Evolutionary conservation across 164 flowering plant species (phyloP).

Genomic region (Sextonia rubra): DNA sequence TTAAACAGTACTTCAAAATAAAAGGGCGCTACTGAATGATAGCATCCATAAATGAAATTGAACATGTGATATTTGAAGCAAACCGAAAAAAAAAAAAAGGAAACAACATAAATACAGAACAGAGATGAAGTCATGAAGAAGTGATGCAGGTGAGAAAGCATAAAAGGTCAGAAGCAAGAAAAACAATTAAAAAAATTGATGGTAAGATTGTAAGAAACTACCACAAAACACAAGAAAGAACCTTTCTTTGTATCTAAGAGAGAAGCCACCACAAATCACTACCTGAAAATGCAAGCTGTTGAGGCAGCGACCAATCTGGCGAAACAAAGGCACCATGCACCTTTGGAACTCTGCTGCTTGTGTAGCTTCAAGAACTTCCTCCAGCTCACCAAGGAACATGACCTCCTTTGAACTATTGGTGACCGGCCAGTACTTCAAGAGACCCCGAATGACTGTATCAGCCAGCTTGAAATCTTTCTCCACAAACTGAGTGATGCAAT

Average conservation of each 20-base stretch:
- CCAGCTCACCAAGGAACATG: slow-evolving; percentile 78
- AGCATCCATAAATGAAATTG: background rate
- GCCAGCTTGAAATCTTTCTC: slow-evolving; percentile 79
- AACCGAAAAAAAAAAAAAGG: no score
- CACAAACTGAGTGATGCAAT: slow-evolving; percentile 76
- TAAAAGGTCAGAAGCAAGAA: background rate
- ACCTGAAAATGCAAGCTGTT: slow-evolving; percentile 89
- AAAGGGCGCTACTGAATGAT: background rate
- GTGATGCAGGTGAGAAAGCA: background rate
- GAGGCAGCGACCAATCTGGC: slow-evolving; percentile 66
- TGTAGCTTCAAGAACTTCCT: slow-evolving; percentile 78
- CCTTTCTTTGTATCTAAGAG: no score
- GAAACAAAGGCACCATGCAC: slow-evolving; percentile 74
- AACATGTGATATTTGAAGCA: background rate
- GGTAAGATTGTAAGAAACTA: background rate
- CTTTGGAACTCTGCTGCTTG: slow-evolving; percentile 78
- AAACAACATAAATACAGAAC: no score
- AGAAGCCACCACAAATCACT: background rate
- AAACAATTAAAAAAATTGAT: background rate
- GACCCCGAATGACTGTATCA: slow-evolving; percentile 74
- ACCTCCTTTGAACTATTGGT: slow-evolving; percentile 84
- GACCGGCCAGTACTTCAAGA: slow-evolving; percentile 79
- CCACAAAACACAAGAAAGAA: no score
- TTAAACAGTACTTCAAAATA: background rate
- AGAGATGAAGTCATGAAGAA: background rate